phyloP scores from a whole-genome alignment of 2,329 filamentous ascomycete genomes.

The Geoglossum cookeanum region DNA sequence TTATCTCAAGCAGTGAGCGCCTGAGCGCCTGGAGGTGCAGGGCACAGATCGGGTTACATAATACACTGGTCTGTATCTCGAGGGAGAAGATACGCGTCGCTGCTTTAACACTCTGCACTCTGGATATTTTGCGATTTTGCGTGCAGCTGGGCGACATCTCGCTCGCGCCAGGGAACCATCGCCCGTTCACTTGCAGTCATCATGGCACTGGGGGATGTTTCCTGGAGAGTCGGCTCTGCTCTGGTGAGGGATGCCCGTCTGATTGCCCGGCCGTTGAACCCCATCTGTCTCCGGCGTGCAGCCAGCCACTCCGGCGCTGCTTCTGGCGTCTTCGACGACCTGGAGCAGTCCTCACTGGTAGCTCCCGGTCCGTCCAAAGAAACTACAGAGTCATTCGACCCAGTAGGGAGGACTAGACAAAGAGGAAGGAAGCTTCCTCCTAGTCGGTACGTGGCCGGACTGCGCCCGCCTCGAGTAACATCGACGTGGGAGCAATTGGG shows the following conservation, averaged over 20 bases:
- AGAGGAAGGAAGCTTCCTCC: conserved; percentile 20
- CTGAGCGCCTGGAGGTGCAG: neutral
- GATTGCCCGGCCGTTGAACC: neutral
- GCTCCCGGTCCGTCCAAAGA: conserved; percentile 18
- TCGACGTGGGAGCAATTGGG: neutral
- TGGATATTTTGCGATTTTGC: neutral
- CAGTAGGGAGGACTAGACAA: conserved; percentile 25
- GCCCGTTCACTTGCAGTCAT: neutral
- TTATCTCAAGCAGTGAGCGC: neutral
- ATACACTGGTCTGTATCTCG: neutral
- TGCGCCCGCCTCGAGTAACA: too few relatives aligned
- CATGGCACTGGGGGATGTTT: conserved; percentile 17
- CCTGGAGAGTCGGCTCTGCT: neutral
- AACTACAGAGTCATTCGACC: conserved; percentile 26
- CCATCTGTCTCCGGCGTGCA: conserved; percentile 15
- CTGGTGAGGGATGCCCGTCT: neutral
- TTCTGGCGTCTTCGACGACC: conserved; percentile 20
- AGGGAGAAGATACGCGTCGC: neutral
- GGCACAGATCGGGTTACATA: too few relatives aligned
- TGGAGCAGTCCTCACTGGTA: conserved; percentile 26
- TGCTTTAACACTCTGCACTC: neutral
- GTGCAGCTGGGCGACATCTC: neutral
- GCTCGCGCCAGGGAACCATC: too few relatives aligned
- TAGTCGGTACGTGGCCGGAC: conserved; percentile 18
- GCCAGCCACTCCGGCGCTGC: conserved; percentile 14